phyloP scores from a whole-genome alignment of 106 monocot genomes.

The Phalaenopsis equestris region DNA sequence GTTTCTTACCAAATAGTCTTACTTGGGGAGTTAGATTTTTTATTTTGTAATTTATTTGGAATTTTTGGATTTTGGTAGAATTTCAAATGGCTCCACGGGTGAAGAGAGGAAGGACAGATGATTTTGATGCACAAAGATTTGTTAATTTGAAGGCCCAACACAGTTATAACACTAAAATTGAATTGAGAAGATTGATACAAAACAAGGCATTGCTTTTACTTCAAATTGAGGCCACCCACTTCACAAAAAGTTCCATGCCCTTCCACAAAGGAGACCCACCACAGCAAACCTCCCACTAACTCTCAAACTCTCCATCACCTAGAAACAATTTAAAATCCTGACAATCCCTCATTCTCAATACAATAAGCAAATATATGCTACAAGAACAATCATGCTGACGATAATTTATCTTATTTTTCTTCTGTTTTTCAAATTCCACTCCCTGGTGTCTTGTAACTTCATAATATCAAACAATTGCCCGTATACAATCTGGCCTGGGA shows the following conservation, averaged over 20 bases:
- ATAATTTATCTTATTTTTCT: background rate
- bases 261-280: slow-evolving; percentile 6
- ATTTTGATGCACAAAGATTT: no score
- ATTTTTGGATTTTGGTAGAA: no score
- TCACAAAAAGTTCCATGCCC: slow-evolving; percentile 39
- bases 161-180: no score
- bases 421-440: background rate
- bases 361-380: background rate
- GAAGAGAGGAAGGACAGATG: no score
- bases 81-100: no score
- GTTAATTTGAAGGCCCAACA: no score
- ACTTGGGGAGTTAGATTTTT: no score
- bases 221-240: slow-evolving; percentile 24
- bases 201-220: slow-evolving; percentile 50
- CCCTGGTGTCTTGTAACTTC: slow-evolving; percentile 21
- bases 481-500: slow-evolving; percentile 72
- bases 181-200: no score
- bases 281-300: slow-evolving; percentile 13
- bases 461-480: slow-evolving; percentile 68
- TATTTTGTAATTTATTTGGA: no score
- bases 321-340: background rate
- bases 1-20: no score
- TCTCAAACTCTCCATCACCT: background rate
- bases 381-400: background rate
- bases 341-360: background rate